A percentile compares a stretch with the other conserved stretches of the same genome.
These are phyloP conservation scores for Berberis thunbergii DNA, from an alignment of 164 flowering plant genomes.

Conservation along the genomic window DNA sequence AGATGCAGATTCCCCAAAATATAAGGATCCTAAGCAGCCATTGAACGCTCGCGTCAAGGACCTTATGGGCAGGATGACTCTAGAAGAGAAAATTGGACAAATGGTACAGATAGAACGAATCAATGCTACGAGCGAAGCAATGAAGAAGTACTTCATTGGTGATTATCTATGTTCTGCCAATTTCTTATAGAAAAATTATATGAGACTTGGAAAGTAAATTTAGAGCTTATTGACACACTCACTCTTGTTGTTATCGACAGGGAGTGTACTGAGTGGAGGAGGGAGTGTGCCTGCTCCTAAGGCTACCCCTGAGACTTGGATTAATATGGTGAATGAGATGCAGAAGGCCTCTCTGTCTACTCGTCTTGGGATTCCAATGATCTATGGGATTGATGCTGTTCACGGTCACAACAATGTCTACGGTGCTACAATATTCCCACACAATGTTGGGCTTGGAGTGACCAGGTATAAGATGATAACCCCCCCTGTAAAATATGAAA, in stretches of 20 bases:
- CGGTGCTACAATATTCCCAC: conserved; percentile 10
- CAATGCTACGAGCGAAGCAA: neutral
- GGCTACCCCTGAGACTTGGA: neutral
- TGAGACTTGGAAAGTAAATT: no score
- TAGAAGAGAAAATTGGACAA: neutral
- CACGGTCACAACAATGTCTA: no score
- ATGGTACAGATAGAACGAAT: conserved; percentile 4
- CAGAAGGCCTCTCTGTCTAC: conserved; percentile 12
- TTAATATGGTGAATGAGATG: neutral
- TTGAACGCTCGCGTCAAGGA: neutral
- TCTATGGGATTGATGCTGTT: conserved; percentile 1
- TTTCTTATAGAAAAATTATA: neutral
- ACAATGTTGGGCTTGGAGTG: conserved; percentile 14
- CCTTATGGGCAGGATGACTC: conserved; percentile 10
- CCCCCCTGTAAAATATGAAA: no score
- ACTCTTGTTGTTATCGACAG: neutral
- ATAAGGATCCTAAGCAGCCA: conserved; percentile 7
- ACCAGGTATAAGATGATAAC: conserved; percentile 2
- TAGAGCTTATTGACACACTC: no score
- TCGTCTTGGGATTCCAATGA: conserved; percentile 14
- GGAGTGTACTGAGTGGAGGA: neutral
- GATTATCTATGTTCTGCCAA: neutral
- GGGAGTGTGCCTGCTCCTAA: neutral
- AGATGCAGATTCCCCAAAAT: conserved; percentile 24
- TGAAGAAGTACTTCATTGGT: conserved; percentile 10